Evolutionary conservation across 1,284 basidiomycete species (phyloP).

Genomic region (Tilletiaria anomala): DNA sequence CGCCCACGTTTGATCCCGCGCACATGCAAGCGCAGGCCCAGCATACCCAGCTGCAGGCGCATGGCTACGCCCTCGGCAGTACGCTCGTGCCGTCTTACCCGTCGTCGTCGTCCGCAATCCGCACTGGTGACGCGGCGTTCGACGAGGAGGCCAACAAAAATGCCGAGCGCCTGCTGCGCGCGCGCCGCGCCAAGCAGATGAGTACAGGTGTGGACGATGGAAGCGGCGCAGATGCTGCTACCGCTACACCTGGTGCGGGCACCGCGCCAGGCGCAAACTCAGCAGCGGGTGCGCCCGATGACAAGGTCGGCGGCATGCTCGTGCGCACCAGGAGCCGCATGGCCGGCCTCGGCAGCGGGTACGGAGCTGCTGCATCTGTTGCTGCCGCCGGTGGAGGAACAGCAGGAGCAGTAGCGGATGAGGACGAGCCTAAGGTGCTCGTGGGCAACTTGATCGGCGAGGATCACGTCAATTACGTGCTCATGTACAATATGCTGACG

Average conservation of each 20-base stretch:
- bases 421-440: constrained; percentile 42
- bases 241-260: too few species aligned
- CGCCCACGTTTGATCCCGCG: too few species aligned
- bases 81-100: too few species aligned
- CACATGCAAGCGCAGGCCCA: too few species aligned
- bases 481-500: constrained; percentile 99
- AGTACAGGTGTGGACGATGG: too few species aligned
- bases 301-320: background rate
- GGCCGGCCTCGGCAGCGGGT: constrained; percentile 5
- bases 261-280: too few species aligned
- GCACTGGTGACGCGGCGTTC: constrained; percentile 29
- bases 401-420: constrained; percentile 3
- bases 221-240: too few species aligned
- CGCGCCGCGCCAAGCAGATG: constrained; percentile 28
- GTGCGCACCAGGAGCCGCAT: constrained; percentile 5
- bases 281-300: constrained; percentile 6
- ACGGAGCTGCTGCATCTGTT: constrained; percentile 4
- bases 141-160: constrained; percentile 35
- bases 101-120: constrained; percentile 5
- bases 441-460: constrained; percentile 93
- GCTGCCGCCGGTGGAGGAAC: constrained; percentile 4
- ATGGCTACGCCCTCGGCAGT: too few species aligned
- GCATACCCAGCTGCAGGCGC: too few species aligned
- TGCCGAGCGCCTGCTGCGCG: constrained; percentile 25
- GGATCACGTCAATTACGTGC: constrained; percentile 91